These are phyloP conservation scores for Lasiodiplodia hormozganensis DNA, from an alignment of 2,329 filamentous ascomycete species.

Conservation along the genomic window DNA sequence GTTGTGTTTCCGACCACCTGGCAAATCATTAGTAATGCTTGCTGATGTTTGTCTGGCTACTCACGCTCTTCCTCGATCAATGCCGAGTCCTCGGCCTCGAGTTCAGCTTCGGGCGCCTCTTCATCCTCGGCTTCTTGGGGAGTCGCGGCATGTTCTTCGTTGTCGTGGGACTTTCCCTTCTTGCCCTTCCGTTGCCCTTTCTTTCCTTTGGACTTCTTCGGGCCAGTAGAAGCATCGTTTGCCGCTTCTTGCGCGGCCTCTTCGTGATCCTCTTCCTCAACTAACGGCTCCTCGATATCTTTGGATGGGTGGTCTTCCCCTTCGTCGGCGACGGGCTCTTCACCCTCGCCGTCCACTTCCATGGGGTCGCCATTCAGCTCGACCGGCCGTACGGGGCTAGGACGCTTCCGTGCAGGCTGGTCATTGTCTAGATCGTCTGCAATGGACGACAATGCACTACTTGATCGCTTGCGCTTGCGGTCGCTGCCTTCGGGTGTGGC, in stretches of 20 bases:
- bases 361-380: constrained; percentile 42
- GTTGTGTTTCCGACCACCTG: constrained; percentile 73
- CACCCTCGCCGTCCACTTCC: constrained; percentile 35
- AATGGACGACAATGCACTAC: constrained; percentile 45
- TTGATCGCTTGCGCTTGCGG: constrained; percentile 55
- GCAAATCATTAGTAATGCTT: constrained; percentile 17
- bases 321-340: constrained; percentile 13
- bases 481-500: constrained; percentile 31
- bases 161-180: constrained; percentile 22
- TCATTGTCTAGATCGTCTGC: constrained; percentile 41
- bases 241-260: constrained; percentile 11
- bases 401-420: constrained; percentile 48
- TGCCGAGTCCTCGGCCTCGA: constrained; percentile 50
- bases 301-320: constrained; percentile 31
- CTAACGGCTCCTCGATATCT: constrained; percentile 37
- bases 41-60: constrained; percentile 28
- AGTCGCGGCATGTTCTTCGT: constrained; percentile 37
- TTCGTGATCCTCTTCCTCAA: constrained; percentile 23
- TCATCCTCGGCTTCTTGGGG: constrained; percentile 15
- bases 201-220: constrained; percentile 23
- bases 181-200: constrained; percentile 28
- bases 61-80: constrained; percentile 48
- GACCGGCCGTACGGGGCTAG: constrained; percentile 37
- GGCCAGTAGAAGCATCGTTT: neutral
- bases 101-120: constrained; percentile 49